phyloP scores from a whole-genome alignment of 192 early-diverging fungal species.

The Coemansia sp. region DNA sequence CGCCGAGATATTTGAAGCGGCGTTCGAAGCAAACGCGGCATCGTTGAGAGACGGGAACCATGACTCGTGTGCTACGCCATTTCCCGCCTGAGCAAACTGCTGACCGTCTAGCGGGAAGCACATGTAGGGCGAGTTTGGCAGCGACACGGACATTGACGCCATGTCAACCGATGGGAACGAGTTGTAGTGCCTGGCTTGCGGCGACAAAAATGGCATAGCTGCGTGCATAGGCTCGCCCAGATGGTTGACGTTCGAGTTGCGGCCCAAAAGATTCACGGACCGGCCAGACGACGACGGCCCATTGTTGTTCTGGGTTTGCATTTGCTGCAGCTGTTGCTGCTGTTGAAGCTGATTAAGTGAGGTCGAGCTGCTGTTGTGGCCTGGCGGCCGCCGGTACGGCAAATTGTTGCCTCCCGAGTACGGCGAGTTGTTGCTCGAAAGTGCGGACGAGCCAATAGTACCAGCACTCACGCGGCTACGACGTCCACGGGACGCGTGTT shows the following conservation, averaged over 20 bases:
- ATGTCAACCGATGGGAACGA: constrained; percentile 26
- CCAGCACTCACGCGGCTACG: constrained; percentile 24
- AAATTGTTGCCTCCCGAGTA: not conserved
- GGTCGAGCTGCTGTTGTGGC: constrained; percentile 8
- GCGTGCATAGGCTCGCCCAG: not conserved
- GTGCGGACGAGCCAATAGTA: constrained; percentile 2
- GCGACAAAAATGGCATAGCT: constrained; percentile 34
- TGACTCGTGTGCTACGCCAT: constrained; percentile 25
- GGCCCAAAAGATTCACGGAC: not conserved
- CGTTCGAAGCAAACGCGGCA: constrained; percentile 15
- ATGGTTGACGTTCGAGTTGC: not conserved
- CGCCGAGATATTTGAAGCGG: constrained; percentile 1
- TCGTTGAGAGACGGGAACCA: constrained; percentile 44
- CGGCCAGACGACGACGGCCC: not conserved
- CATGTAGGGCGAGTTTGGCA: constrained; percentile 49
- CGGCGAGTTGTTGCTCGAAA: constrained; percentile 19
- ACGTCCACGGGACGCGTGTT: constrained; percentile 12
- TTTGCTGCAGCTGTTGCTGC: not conserved
- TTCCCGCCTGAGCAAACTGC: constrained; percentile 10
- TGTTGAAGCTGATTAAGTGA: not conserved
- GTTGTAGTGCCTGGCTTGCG: constrained; percentile 18
- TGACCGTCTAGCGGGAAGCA: constrained; percentile 21
- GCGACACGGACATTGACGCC: constrained; percentile 32
- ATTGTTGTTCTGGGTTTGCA: not conserved
- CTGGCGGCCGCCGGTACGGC: constrained; percentile 26